A percentile compares a stretch with the other conserved stretches of the same genome.
Conservation (phyloP, 2,329 filamentous ascomycete genomes). For the Monilinia fructicola region DNA sequence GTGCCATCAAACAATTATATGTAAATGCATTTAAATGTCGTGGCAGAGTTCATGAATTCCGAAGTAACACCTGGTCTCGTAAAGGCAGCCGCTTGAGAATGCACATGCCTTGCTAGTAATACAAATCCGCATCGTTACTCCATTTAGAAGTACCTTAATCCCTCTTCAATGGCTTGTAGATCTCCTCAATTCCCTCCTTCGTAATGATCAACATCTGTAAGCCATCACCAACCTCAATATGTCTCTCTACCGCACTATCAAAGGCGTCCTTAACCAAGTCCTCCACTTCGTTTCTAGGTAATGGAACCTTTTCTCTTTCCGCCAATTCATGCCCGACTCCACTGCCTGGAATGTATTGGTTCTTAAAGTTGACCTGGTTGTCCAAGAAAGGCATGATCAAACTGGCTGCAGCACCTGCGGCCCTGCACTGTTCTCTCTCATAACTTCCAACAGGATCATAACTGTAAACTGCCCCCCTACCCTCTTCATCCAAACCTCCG, state of each 20-base stretch:
- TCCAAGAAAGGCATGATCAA: conserved; percentile 99
- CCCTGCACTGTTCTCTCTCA: conserved; percentile 93
- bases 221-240: conserved; percentile 97
- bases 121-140: conserved; percentile 20
- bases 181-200: conserved; percentile 83
- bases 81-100: conserved; percentile 18
- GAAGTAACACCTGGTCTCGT: conserved; percentile 22
- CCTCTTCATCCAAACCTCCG: conserved; percentile 90
- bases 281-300: conserved; percentile 74
- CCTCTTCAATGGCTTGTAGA: conserved; percentile 80
- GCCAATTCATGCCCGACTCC: conserved; percentile 78
- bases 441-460: conserved; percentile 98
- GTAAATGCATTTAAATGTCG: neutral
- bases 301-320: conserved; percentile 66
- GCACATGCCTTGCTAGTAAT: conserved; percentile 24
- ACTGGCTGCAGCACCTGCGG: conserved; percentile 86
- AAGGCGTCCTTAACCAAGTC: conserved; percentile 94
- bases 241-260: conserved; percentile 94
- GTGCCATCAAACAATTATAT: neutral
- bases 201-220: conserved; percentile 96
- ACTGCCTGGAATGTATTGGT: conserved; percentile 88
- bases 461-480: conserved; percentile 89
- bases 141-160: conserved; percentile 56
- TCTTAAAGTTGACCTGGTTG: conserved; percentile 99
- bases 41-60: conserved; percentile 22